A percentile compares a stretch with the other conserved stretches of the same genome.
Conservation (phyloP, 768 basidiomycete genomes). For the Lactarius tabidus region DNA sequence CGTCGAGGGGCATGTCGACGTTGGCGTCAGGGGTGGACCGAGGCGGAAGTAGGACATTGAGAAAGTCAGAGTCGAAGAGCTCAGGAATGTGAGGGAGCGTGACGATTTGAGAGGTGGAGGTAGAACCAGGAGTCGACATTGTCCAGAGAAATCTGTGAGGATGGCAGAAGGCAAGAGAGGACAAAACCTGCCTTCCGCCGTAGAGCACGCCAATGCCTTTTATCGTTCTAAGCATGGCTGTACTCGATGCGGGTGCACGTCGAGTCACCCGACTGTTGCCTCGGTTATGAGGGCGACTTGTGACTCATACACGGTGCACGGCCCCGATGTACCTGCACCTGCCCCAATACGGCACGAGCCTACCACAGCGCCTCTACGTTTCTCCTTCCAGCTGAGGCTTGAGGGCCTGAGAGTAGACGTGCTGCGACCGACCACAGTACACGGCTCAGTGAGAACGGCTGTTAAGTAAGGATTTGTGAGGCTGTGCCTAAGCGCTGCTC, state of each 20-base stretch:
- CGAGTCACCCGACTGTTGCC: neutral
- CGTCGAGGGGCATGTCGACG: neutral
- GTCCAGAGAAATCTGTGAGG: neutral
- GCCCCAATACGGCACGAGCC: too few relatives aligned
- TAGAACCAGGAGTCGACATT: constrained; percentile 21
- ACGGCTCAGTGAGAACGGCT: neutral
- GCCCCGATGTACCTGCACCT: neutral
- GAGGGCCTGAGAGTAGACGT: too few relatives aligned
- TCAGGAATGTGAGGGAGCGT: constrained; percentile 55
- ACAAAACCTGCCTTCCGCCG: neutral
- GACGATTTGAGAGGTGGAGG: constrained; percentile 41
- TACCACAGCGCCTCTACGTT: neutral
- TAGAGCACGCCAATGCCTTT: neutral
- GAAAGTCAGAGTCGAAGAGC: constrained; percentile 51
- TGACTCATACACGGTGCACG: neutral
- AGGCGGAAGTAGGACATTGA: constrained; percentile 52
- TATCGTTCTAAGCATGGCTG: neutral
- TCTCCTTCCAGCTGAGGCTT: too few relatives aligned
- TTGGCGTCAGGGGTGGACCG: constrained; percentile 2
- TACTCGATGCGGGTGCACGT: neutral
- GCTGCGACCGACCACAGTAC: neutral
- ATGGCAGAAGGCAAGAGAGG: neutral
- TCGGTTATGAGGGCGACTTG: neutral
- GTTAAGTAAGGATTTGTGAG: neutral
- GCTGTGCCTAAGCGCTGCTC: neutral